These are phyloP conservation scores for Colletotrichum destructivum DNA, from an alignment of 2,329 filamentous ascomycete species.

Conservation along the genomic window DNA sequence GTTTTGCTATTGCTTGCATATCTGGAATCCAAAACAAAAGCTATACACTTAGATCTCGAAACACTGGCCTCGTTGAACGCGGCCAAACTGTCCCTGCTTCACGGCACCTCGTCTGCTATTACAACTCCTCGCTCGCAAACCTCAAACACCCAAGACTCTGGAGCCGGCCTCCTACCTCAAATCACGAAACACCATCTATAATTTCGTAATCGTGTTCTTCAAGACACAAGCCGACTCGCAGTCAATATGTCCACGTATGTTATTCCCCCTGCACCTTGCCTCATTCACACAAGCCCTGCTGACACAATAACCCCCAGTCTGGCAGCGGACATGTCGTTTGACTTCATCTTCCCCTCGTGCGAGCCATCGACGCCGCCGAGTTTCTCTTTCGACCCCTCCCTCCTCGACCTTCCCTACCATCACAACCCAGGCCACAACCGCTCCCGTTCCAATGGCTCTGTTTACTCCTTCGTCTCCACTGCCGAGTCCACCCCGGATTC, in stretches of 20 bases:
- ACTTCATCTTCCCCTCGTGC: slow-evolving; percentile 71
- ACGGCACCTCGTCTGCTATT: slow-evolving; percentile 40
- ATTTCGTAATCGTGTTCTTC: slow-evolving; percentile 43
- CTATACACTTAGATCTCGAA: slow-evolving; percentile 45
- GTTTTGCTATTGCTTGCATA: slow-evolving; percentile 33
- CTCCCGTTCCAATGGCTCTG: slow-evolving; percentile 76
- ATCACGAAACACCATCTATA: slow-evolving; percentile 26
- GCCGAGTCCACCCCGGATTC: slow-evolving; percentile 72
- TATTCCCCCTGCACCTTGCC: slow-evolving; percentile 19
- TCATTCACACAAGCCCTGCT: slow-evolving; percentile 47
- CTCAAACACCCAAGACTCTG: slow-evolving; percentile 20
- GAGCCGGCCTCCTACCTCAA: slow-evolving; percentile 43
- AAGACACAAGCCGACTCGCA: slow-evolving; percentile 41
- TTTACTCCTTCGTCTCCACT: slow-evolving; percentile 79
- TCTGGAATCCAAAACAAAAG: slow-evolving; percentile 36
- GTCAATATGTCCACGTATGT: slow-evolving; percentile 61
- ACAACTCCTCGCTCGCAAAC: slow-evolving; percentile 28
- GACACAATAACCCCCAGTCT: slow-evolving; percentile 61
- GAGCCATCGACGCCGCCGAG: slow-evolving; percentile 66
- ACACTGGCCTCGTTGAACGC: slow-evolving; percentile 45
- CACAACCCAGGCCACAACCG: slow-evolving; percentile 68
- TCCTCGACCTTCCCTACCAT: slow-evolving; percentile 68
- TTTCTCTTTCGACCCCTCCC: slow-evolving; percentile 70
- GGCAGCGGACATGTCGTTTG: slow-evolving; percentile 73
- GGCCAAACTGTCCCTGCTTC: slow-evolving; percentile 44